Base-by-base conservation (phyloP, 1,284 basidiomycete species). In the Takashimella koratensis region DNA sequence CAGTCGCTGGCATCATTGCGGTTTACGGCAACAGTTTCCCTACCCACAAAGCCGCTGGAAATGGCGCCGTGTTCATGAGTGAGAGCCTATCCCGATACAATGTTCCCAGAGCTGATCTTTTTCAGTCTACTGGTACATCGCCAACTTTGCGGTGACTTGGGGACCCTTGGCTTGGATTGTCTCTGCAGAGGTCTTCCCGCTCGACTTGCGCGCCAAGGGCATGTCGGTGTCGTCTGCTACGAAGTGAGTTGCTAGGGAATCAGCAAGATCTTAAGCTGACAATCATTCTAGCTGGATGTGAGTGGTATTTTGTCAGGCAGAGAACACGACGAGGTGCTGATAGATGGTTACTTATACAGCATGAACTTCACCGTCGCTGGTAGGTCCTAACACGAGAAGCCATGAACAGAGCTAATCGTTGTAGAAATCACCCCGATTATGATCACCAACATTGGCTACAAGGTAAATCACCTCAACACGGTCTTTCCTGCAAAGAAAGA, bases 341-440 rank as follows among this genome's bases (percentile, higher is more conserved):
- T n/a, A n/a, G n/a, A n/a, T n/a, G n/a, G n/a, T n/a, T n/a, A n/a
- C n/a, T n/a, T n/a, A n/a, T n/a, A n/a, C n/a, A n/a, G n/a, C 42
- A 66, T 71, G 67, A 74, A 75, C 63, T 75, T 75, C 49, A 70
- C 68, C 20, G 71, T 76, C 23, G 74, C 71, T n/a, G n/a, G n/a
- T n/a, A n/a, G n/a, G n/a, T n/a, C n/a, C n/a, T n/a, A n/a, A n/a
- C n/a, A n/a, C n/a, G 16, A 5, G 13, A 8, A 11, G 10, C 21
- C 5, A 44, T 20, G 43, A 45, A 25, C 22, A 16, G 6, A 2
- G 5, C 6, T 36, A 10, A 39, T 41, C 21, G 36, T 40, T 20
- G 5, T 23, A 5, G n/a, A 12, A 25, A 42, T 59, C 16, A 74
- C 71, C 13, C 68, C 66, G 2, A 58, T 71, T 52, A 71, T 73